Evolutionary conservation across 2,329 filamentous ascomycete genomes (phyloP).

Genomic region (Aspergillus novofumigatus): DNA sequence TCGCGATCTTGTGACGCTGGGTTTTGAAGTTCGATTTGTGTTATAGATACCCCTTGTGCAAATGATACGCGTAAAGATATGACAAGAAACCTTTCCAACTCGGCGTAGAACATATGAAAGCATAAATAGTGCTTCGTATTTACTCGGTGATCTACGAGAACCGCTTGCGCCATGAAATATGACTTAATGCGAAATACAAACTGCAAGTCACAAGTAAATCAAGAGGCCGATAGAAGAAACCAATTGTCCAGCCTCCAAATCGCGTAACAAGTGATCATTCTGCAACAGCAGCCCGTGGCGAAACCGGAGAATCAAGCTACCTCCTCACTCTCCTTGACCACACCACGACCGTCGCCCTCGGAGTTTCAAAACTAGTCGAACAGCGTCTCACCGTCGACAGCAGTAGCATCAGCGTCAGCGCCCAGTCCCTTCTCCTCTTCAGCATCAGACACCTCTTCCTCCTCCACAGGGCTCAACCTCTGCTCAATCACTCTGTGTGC

Average conservation of each 20-base stretch:
- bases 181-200: not conserved
- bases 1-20: not conserved
- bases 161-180: not conserved
- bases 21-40: constrained; percentile 1
- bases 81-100: not conserved
- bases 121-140: not conserved
- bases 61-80: constrained; percentile 1
- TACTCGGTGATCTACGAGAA: not conserved
- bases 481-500: constrained; percentile 7
- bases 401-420: not conserved
- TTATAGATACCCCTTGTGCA: constrained; percentile 20
- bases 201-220: not conserved
- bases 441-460: not conserved
- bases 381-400: not conserved
- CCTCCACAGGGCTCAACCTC: not conserved
- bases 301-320: not conserved
- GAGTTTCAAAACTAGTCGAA: not conserved
- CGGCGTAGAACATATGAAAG: not conserved
- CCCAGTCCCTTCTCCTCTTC: constrained; percentile 1
- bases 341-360: not conserved
- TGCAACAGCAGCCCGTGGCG: not conserved
- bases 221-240: not conserved
- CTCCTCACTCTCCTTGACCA: not conserved
- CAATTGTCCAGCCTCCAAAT: not conserved
- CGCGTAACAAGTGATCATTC: not conserved